Conservation (phyloP, 345 rosid species). For the Arabis hirsuta region DNA sequence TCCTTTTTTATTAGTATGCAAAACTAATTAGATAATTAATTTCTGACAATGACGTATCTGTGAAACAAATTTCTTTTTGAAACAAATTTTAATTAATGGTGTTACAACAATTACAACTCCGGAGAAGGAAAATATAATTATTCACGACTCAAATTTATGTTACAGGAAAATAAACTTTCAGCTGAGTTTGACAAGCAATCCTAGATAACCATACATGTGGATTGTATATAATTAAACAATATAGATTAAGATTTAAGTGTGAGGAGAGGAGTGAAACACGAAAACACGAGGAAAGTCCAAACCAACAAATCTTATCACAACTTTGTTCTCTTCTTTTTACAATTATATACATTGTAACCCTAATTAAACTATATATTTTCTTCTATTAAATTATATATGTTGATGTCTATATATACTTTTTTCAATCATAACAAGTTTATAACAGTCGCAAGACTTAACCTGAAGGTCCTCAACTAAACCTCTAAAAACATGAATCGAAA, state of each 20-base stretch:
- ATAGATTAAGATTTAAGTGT: constrained; percentile 4
- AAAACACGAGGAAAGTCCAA: background rate
- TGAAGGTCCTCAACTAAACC: background rate
- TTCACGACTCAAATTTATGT: background rate
- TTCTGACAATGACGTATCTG: constrained; percentile 21
- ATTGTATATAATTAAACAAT: constrained; percentile 7
- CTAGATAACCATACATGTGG: background rate
- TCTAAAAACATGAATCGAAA: constrained; percentile 1
- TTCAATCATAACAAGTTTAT: background rate
- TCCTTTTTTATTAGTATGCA: constrained; percentile 12
- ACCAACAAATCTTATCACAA: constrained; percentile 4
- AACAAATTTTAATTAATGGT: background rate
- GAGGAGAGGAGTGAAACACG: constrained; percentile 25
- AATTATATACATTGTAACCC: constrained; percentile 2
- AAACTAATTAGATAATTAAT: constrained; percentile 5
- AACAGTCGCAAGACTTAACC: background rate
- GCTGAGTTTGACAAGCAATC: background rate
- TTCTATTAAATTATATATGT: background rate
- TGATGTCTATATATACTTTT: background rate
- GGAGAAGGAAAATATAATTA: background rate
- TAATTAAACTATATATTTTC: background rate
- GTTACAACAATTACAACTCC: background rate
- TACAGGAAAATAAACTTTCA: background rate
- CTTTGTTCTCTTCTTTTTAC: background rate
- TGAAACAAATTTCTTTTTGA: background rate